phyloP scores from a whole-genome alignment of 2,329 filamentous ascomycete species.

The Monilinia aucupariae region DNA sequence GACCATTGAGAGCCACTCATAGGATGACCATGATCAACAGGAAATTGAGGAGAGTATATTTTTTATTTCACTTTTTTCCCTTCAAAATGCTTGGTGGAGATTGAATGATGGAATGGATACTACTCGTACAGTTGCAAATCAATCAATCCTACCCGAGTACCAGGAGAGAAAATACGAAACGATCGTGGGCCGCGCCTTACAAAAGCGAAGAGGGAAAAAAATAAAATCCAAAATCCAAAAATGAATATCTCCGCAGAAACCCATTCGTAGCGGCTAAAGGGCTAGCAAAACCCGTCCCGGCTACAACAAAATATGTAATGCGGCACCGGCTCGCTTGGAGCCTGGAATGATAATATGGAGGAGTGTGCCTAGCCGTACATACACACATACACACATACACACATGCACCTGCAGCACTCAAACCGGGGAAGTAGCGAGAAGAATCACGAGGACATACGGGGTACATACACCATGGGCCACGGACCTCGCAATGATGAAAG shows the following conservation, averaged over 20 bases:
- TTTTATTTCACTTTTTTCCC: too few species aligned
- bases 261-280: conserved; percentile 25
- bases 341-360: conserved; percentile 20
- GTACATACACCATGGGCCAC: too few species aligned
- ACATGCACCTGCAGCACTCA: conserved; percentile 14
- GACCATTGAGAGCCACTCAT: not conserved
- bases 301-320: conserved; percentile 18
- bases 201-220: too few species aligned
- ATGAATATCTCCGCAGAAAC: conserved; percentile 8
- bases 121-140: too few species aligned
- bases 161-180: not conserved
- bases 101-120: too few species aligned
- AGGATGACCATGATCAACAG: not conserved
- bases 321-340: conserved; percentile 19
- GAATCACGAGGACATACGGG: conserved; percentile 17
- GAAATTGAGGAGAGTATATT: not conserved
- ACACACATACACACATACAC: too few species aligned
- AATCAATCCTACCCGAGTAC: too few species aligned
- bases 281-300: conserved; percentile 7
- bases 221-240: not conserved
- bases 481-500: too few species aligned
- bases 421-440: not conserved
- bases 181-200: not conserved
- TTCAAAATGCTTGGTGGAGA: not conserved
- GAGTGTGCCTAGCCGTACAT: too few species aligned